Base-by-base conservation (phyloP, 805 yeast species). In the Schizosaccharomyces lindneri region DNA sequence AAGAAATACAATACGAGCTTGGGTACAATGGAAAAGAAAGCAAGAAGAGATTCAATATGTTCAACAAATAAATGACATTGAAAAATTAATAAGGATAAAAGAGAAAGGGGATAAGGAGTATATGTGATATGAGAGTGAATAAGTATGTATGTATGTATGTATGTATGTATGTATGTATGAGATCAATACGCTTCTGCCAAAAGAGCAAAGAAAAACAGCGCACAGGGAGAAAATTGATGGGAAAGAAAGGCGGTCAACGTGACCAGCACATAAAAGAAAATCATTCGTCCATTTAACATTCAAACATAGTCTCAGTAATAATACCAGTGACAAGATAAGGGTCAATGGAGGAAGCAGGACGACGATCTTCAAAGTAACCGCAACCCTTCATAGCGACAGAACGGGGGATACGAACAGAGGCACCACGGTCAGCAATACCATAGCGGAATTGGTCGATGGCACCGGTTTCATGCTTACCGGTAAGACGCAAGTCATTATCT, bases 341-440 rank as follows among this genome's bases (percentile, higher is more conserved):
- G 76, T 93, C 98, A 70, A 93, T 93, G 84, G 93, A 93, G 65
- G 97, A 89, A 67, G 98, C 98, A 64, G 98, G 98, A 80, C 98
- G 87, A 81, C 98, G 87, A 78, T 93, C 98, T 81, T 93, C 98
- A 71, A 93, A 90, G 83, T 93, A 93, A 64, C 98, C 98, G 77
- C 76, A 87, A 64, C 97, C 97, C 75, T 89, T 97, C 76, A 87
- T 87, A 73, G 95, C 95, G 68, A 93, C 98, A 57, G 95, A 84
- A 80, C 98, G 85, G 77, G 98, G 98, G 73, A 93, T 93, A 82
- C 98, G 88, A 68, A 93, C 82, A 31, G 97, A 89, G 64, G 96
- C 95, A 78, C 97, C 98, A 81, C 98, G 86, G 87, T 93, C 93
- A 73, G 98, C 98, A 68, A 93, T 97, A 80, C 98, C 98, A 64